A percentile compares a stretch with the other conserved stretches of the same genome.
phyloP scores from a whole-genome alignment of 208 protist genomes.

The Leishmania martiniquensis region DNA sequence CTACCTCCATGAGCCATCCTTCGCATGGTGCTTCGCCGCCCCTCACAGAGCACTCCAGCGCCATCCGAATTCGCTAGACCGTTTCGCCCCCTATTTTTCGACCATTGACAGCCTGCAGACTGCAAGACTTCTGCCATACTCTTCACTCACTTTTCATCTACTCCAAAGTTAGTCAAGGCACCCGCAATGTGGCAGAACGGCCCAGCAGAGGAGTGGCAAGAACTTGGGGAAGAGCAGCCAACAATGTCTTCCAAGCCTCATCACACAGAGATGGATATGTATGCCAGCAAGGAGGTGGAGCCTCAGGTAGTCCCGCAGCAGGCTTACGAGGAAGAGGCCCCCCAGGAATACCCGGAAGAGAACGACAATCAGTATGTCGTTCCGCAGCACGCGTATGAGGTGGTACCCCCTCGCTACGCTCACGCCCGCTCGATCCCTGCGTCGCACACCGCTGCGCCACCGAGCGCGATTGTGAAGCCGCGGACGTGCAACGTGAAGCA shows the following conservation, averaged over 20 bases:
- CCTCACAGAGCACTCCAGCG: background rate
- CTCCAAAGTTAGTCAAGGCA: background rate
- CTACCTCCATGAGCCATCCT: background rate
- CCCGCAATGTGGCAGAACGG: background rate
- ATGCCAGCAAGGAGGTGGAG: background rate
- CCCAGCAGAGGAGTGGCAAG: conserved; percentile 7
- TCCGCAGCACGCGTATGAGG: conserved; percentile 3
- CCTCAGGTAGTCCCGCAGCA: background rate
- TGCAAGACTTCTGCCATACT: background rate
- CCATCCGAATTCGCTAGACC: background rate
- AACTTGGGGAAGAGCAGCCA: conserved; percentile 16
- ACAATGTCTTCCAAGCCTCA: conserved; percentile 1
- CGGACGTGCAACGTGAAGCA: conserved; percentile 38
- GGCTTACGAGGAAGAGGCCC: conserved; percentile 8
- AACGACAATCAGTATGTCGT: background rate
- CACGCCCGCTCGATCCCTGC: background rate
- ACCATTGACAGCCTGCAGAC: background rate
- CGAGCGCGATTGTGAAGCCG: conserved; percentile 39
- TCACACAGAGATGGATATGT: background rate
- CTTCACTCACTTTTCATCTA: background rate
- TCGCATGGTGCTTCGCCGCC: background rate
- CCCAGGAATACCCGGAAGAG: background rate
- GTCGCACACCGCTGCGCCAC: background rate
- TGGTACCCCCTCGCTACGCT: background rate
- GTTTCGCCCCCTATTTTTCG: background rate